Percentiles rank a stretch among this genome's conserved stretches.
Evolutionary conservation across 176 grass and related monocot species (phyloP).

Genomic region (Areca catechu): DNA sequence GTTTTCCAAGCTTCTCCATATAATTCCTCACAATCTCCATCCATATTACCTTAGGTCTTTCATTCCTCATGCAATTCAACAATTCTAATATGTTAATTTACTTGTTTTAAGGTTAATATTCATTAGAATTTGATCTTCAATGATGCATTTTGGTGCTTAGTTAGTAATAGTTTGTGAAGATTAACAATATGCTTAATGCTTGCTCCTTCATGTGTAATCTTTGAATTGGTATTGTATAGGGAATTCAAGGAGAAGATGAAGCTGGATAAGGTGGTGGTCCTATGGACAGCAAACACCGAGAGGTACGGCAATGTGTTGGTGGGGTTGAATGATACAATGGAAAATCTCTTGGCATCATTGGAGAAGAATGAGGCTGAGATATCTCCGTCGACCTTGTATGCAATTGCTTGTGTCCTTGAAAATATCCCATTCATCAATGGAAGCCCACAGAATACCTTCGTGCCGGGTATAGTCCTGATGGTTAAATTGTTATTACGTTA

Average conservation of each 20-base stretch:
- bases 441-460: conserved; percentile 96
- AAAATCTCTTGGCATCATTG: conserved; percentile 66
- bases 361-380: conserved; percentile 76
- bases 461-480: conserved; percentile 50
- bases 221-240: conserved; percentile 20
- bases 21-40: too few species aligned
- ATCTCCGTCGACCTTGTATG: conserved; percentile 73
- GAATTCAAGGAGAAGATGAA: conserved; percentile 95
- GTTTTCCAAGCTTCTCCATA: too few species aligned
- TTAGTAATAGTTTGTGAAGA: too few species aligned
- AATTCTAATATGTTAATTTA: too few species aligned
- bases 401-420: conserved; percentile 77
- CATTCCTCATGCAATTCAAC: too few species aligned
- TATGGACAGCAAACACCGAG: conserved; percentile 97
- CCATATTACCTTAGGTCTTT: too few species aligned
- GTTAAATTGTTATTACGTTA: background rate
- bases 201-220: too few species aligned
- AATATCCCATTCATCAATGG: conserved; percentile 86
- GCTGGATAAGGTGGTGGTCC: conserved; percentile 82
- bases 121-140: too few species aligned
- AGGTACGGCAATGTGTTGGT: conserved; percentile 68
- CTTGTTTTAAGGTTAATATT: too few species aligned
- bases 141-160: too few species aligned
- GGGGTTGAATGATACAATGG: conserved; percentile 77
- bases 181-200: too few species aligned